phyloP scores from a whole-genome alignment of 192 early-diverging fungal genomes.

The Coemansia guatemalensis region DNA sequence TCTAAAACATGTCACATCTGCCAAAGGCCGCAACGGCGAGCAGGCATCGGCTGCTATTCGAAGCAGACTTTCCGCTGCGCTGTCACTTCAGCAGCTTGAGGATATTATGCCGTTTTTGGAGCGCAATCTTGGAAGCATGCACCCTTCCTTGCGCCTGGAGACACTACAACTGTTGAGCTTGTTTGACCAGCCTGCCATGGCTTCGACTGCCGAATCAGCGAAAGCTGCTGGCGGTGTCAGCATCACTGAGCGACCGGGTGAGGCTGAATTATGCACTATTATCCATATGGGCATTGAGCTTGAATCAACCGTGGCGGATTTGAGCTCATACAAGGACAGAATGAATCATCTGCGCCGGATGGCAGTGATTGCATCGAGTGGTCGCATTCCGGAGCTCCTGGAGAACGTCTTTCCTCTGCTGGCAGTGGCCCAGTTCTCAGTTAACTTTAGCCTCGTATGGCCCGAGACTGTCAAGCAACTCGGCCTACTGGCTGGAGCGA shows the following conservation, averaged over 20 bases:
- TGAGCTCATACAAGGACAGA: slow-evolving; percentile 79
- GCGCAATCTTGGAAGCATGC: slow-evolving; percentile 35
- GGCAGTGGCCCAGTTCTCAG: slow-evolving; percentile 66
- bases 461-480: slow-evolving; percentile 67
- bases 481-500: slow-evolving; percentile 51
- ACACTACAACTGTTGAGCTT: slow-evolving; percentile 65
- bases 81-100: slow-evolving; percentile 32
- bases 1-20: slow-evolving; percentile 10
- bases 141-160: slow-evolving; percentile 58
- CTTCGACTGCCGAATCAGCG: background rate
- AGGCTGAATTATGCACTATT: slow-evolving; percentile 50
- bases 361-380: slow-evolving; percentile 59
- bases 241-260: slow-evolving; percentile 2
- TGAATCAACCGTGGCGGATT: slow-evolving; percentile 62
- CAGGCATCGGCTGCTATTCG: background rate
- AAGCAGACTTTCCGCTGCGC: slow-evolving; percentile 14
- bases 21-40: slow-evolving; percentile 4
- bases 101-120: slow-evolving; percentile 26
- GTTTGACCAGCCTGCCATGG: slow-evolving; percentile 64
- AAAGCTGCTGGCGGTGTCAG: background rate
- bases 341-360: slow-evolving; percentile 72
- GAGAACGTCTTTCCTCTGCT: slow-evolving; percentile 63
- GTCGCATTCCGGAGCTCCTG: slow-evolving; percentile 72
- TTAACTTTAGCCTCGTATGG: slow-evolving; percentile 86
- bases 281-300: slow-evolving; percentile 56